Base-by-base conservation (phyloP, 352 stramenopile species). In the Peronospora destructor region DNA sequence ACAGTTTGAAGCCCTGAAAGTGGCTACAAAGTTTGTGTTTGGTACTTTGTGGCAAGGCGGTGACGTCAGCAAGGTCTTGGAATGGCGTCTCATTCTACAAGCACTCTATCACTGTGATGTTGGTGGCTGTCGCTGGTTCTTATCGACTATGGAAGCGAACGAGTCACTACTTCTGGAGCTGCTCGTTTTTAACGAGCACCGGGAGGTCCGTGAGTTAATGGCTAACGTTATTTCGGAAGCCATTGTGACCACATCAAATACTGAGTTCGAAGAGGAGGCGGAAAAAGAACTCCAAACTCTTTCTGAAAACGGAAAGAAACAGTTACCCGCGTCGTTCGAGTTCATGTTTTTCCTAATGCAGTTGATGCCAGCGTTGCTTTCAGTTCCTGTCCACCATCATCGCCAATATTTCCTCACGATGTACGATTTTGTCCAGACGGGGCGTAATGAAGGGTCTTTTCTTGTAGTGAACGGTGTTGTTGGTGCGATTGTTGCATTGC, bases 21-120 rank as follows among this genome's bases (percentile, higher is more conserved):
- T 89, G 17, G 77, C 76, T 5, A 91, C 80, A 9, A 84, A 81
- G 44, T 94, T 93, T 56, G 81, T 91, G 4, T 94, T 93, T 51
- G 84, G 84, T 16, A 94, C 84, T 10, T 45, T 93, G 19, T 92
- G 76, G 82, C 84, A 93, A 59, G 80, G 67, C n/a, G 76, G 75
- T 2, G 68, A 91, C 49, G 64, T 89, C 3, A 68, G 64, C 12
- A 76, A 77, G 14, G 68, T 93, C n/a, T 54, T 87, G 12, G 75
- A 81, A 55, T 94, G 84, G 84, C 77, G 71, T 39, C 59, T 71
- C 0, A 65, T 80, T n/a, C 54, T 94, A 6, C 64, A 80, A 14
- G 57, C 71, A 0, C 56, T 94, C n/a, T 91, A 90, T 33, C 68
- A 80, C 28, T 75, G 81, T 14, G 79, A 94, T 44, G 55, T 84